Base-by-base conservation (phyloP, 805 yeast genomes). In the Saturnispora halmiae region DNA sequence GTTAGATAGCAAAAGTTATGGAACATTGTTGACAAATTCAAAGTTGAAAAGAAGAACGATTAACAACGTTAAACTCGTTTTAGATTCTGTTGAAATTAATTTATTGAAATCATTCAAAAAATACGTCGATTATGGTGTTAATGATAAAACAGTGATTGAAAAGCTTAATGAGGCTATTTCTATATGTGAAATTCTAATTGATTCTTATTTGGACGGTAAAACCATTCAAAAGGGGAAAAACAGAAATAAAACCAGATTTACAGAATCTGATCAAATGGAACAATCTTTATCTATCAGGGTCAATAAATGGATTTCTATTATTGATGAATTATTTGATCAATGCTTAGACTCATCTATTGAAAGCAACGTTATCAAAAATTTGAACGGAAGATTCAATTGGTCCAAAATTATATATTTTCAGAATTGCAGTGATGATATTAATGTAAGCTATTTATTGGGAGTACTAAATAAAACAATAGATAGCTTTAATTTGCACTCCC, bases 361-460 rank as follows among this genome's bases (percentile, higher is more conserved):
- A 2, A 11, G 19, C 11, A 34, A 34, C 18, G 3, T 28, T 35
- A 8, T 43, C 27, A 27, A 48, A 41, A 38, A 42, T 20, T 50
- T 46, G 29, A 49, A 50, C 38, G 49, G 69, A 8, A 58, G 78
- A 18, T 63, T 60, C 33, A 52, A 56, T 6, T 80, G 86, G 86
- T 59, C 67, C 0, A 53, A 63, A 11, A 57, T 74, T 7, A 57
- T 70, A 16, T 67, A 56, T 38, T 47, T 63, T 1, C 81, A 77
- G 48, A 35, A 16, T 11, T 61, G 58, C 22, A 42, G 47, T 3
- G 21, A 46, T 2, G 44, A 44, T 4, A 43, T 53, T 25, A 57
- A 60, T 7, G 61, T 66, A 2, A 58, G 59, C 3, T 51, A 54
- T 2, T 56, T 70, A 1, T 61, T 68, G 9, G 54, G 51, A 0